Evolutionary conservation across 2,329 filamentous ascomycete species (phyloP).

Genomic region (Rhinocladiella similis): DNA sequence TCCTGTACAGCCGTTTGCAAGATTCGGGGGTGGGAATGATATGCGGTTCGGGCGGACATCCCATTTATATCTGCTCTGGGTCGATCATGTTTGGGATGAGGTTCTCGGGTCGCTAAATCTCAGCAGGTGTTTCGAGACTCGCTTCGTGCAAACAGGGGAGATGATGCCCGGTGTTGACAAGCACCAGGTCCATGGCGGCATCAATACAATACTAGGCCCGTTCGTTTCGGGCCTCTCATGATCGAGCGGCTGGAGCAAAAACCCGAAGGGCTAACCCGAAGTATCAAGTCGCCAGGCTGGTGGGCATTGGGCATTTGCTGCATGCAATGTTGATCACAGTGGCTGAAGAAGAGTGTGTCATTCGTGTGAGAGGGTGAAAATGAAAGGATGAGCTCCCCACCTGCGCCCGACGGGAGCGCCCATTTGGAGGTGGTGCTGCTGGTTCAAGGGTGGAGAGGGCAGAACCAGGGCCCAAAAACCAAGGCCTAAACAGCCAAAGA

Average conservation of each 20-base stretch:
- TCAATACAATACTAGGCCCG: not conserved
- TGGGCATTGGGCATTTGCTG: not conserved
- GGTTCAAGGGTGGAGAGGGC: not conserved
- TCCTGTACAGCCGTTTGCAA: no score
- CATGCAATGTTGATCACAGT: slow-evolving; percentile 13
- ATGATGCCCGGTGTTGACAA: not conserved
- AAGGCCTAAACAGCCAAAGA: no score
- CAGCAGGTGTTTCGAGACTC: slow-evolving; percentile 7
- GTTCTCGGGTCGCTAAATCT: no score
- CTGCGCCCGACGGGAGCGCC: not conserved
- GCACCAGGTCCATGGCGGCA: not conserved
- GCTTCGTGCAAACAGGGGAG: not conserved
- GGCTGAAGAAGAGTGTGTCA: slow-evolving; percentile 8
- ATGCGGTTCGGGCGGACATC: no score
- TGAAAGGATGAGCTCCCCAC: slow-evolving; percentile 2
- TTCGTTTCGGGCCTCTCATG: not conserved
- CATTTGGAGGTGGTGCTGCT: not conserved
- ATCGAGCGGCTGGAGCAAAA: not conserved
- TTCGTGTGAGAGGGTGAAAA: slow-evolving; percentile 8
- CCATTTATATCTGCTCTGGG: no score
- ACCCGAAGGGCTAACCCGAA: not conserved
- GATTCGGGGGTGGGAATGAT: no score
- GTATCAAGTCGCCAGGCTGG: not conserved
- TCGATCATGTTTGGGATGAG: no score
- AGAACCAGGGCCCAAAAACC: no score